Base-by-base conservation (phyloP, 2,329 filamentous ascomycete species). In the Fusarium liriodendri region DNA sequence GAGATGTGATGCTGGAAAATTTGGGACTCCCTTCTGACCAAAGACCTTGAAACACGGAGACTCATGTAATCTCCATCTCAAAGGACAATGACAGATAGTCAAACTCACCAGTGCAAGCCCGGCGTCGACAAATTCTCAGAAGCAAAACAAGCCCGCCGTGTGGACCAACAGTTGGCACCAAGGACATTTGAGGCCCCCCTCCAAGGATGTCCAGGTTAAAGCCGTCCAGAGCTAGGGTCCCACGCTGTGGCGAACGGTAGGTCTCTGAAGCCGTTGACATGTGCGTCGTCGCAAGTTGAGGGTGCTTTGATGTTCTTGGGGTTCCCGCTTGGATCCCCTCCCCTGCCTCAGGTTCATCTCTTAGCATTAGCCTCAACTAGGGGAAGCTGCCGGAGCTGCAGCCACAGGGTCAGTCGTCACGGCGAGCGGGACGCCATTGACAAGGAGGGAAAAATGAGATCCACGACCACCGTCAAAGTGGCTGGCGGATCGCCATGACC, bases 351-450 rank as follows among this genome's bases (percentile, higher is more conserved):
- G 57, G 62, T 61, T 63, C 62, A 59, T 62, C 54, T 59, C 62
- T 64, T 55, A 37, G 58, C 57, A 45, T 63, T 60, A 37, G 58
- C 59, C 47, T 63, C 71, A 57, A 60, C 70, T 71, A 77, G 76
- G 74, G 76, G 69, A 72, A 77, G 72, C 69, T 72, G 69, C 35
- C 70, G 76, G 66, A 69, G 73, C 66, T 68, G 74, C 67, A 75
- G 72, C 75, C 70, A 76, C 69, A 69, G 54, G 60, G 52, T 59
- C 62, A 62, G 63, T 71, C 66, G 65, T 68, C 60, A 66, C 65
- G 64, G 45, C 73, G 66, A 65, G 58, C 62, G 67, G 63, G 50
- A 77, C 75, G 70, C 74, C 71, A 76, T 67, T 29, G 63, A 52
- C 67, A 70, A 69, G 71, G 59, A 60, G 69, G 55, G 64, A 64